A percentile compares a stretch with the other conserved stretches of the same genome.
These are phyloP conservation scores for Ceratobasidium sp. DNA, from an alignment of 1,284 basidiomycete genomes.

Conservation along the genomic window DNA sequence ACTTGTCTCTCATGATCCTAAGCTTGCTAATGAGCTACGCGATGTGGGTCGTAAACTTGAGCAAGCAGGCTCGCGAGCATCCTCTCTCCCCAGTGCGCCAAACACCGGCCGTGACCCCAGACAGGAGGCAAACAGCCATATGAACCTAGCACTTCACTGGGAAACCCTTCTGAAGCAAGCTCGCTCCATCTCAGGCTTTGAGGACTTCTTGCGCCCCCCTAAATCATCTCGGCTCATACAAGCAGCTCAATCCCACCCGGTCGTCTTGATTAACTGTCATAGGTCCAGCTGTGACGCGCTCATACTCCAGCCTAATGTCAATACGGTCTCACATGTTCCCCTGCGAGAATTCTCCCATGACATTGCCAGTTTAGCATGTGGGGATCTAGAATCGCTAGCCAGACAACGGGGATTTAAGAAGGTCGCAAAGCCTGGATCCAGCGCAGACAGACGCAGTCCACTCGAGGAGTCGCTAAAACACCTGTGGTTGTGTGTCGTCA, in stretches of 20 bases:
- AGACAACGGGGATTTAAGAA: too few species aligned
- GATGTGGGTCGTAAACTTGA: neutral
- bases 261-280: conserved; percentile 9
- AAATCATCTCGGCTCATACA: neutral
- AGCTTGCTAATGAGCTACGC: neutral
- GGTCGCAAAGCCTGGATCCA: too few species aligned
- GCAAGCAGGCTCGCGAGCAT: neutral
- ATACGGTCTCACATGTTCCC: neutral
- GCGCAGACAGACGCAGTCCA: too few species aligned
- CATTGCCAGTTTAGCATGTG: too few species aligned
- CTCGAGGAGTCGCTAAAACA: neutral
- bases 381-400: too few species aligned
- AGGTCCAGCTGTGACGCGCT: conserved; percentile 6
- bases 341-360: neutral
- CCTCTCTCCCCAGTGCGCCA: neutral
- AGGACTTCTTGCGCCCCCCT: conserved; percentile 14
- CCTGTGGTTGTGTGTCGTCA: neutral
- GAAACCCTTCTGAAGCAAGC: conserved; percentile 6
- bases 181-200: conserved; percentile 1
- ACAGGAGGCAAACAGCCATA: neutral
- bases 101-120: neutral
- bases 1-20: neutral
- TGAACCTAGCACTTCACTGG: neutral
- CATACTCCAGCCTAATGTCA: neutral
- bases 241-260: neutral